phyloP scores from a whole-genome alignment of 2,329 filamentous ascomycete species.

The Ilyonectria robusta region DNA sequence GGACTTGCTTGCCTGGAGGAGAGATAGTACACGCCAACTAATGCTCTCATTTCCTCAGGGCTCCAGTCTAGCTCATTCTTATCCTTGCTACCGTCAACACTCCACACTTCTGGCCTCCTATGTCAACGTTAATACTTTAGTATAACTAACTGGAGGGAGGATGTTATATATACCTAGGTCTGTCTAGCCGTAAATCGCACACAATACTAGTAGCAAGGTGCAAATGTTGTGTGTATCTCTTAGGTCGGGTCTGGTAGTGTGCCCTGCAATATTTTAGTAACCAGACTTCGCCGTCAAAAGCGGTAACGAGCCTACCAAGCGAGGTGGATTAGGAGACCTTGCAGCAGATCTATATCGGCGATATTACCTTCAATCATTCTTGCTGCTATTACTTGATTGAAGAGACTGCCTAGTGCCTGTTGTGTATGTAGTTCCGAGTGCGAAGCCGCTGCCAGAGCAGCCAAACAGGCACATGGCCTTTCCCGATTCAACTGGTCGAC shows the following conservation, averaged over 20 bases:
- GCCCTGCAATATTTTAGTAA: constrained; percentile 44
- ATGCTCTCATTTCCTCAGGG: constrained; percentile 47
- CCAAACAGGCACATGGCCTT: constrained; percentile 46
- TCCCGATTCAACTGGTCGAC: constrained; percentile 35
- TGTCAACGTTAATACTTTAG: not conserved
- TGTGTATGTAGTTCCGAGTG: constrained; percentile 37
- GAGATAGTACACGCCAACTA: constrained; percentile 50
- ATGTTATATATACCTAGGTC: constrained; percentile 28
- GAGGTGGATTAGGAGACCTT: constrained; percentile 49
- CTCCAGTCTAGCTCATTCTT: constrained; percentile 43
- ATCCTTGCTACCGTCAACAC: constrained; percentile 38
- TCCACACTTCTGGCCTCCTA: constrained; percentile 44
- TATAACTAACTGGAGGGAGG: not conserved
- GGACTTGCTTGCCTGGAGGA: constrained; percentile 43
- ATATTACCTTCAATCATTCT: constrained; percentile 41
- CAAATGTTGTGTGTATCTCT: constrained; percentile 48
- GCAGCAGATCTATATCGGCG: constrained; percentile 46
- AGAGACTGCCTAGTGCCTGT: constrained; percentile 39
- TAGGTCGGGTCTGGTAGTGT: constrained; percentile 49
- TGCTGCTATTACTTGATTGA: constrained; percentile 43
- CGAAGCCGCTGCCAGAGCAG: constrained; percentile 43
- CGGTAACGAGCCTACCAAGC: constrained; percentile 42
- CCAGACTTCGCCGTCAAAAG: accelerated
- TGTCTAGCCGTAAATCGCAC: constrained; percentile 49
- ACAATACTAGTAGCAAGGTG: constrained; percentile 50